These are phyloP conservation scores for Triticum turgidum DNA, from an alignment of 176 grass and related monocot species.

Conservation along the genomic window DNA sequence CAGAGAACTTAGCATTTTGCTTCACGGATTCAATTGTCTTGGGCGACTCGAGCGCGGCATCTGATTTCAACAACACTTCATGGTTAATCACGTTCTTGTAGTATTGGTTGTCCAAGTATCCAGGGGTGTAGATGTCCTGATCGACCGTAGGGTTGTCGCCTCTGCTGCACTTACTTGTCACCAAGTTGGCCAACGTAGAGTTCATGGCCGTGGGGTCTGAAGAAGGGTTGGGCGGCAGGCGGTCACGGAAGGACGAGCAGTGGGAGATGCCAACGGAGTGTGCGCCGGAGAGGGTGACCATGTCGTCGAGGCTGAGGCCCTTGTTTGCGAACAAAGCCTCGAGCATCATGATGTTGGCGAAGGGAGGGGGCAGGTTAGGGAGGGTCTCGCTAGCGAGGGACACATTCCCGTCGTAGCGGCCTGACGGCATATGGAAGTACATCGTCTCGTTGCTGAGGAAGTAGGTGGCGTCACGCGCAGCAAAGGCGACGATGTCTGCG, in stretches of 20 bases:
- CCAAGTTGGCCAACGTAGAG: background rate
- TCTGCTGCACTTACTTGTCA: background rate
- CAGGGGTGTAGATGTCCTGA: background rate
- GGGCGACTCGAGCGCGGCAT: background rate
- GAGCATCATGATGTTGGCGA: background rate
- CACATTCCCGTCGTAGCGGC: background rate
- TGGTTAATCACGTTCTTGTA: constrained; percentile 18
- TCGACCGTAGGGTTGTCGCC: background rate
- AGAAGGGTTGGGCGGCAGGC: background rate
- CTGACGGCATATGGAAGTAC: background rate
- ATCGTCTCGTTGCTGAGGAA: constrained; percentile 9
- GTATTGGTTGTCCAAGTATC: constrained; percentile 26
- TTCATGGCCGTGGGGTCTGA: background rate
- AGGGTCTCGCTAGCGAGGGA: background rate
- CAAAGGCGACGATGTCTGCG: constrained; percentile 42
- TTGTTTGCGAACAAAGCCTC: background rate
- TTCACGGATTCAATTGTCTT: background rate
- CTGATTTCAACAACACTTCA: constrained; percentile 30
- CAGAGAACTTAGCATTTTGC: background rate
- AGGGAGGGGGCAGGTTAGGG: background rate
- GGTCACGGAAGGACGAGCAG: constrained; percentile 36
- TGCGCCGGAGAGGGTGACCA: constrained; percentile 49
- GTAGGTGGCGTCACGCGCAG: constrained; percentile 35
- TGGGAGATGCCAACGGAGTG: constrained; percentile 39
- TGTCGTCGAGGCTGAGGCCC: constrained; percentile 23